A percentile compares a stretch with the other conserved stretches of the same genome.
phyloP scores from a whole-genome alignment of 441 rosid genomes.

The Hura crepitans region DNA sequence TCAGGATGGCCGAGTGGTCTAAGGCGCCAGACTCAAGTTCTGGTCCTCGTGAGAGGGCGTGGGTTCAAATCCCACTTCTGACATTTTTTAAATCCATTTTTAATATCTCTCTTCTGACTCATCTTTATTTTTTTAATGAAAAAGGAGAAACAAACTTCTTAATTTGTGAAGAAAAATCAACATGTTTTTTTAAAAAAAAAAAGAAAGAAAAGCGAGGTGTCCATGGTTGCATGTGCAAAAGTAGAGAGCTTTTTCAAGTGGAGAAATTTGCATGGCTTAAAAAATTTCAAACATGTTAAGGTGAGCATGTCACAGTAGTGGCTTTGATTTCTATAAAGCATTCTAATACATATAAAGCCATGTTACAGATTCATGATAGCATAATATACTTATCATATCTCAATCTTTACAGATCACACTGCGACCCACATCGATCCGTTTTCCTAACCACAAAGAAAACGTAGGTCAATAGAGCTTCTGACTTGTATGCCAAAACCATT shows the following conservation, averaged over 20 bases:
- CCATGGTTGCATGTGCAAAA: constrained; percentile 19
- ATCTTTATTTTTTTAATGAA: too few species aligned
- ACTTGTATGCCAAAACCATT: neutral
- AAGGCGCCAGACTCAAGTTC: constrained; percentile 51
- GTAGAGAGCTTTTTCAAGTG: constrained; percentile 10
- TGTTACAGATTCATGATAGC: neutral
- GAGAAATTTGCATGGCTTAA: neutral
- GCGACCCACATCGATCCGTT: neutral
- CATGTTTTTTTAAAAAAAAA: too few species aligned
- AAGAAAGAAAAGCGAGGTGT: constrained; percentile 9
- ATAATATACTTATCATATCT: neutral
- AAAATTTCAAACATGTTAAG: neutral
- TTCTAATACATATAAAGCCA: neutral
- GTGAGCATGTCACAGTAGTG: neutral
- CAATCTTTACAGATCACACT: neutral
- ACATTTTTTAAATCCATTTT: too few species aligned
- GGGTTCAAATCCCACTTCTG: constrained; percentile 33
- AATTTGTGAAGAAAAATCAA: too few species aligned
- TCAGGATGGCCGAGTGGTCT: constrained; percentile 46
- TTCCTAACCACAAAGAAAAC: neutral
- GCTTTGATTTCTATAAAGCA: constrained; percentile 3
- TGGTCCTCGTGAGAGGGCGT: constrained; percentile 46
- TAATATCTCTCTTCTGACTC: too few species aligned
- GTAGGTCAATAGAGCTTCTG: too few species aligned
- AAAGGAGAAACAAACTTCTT: too few species aligned